phyloP scores from a whole-genome alignment of 768 basidiomycete genomes.

The Piloderma croceum region DNA sequence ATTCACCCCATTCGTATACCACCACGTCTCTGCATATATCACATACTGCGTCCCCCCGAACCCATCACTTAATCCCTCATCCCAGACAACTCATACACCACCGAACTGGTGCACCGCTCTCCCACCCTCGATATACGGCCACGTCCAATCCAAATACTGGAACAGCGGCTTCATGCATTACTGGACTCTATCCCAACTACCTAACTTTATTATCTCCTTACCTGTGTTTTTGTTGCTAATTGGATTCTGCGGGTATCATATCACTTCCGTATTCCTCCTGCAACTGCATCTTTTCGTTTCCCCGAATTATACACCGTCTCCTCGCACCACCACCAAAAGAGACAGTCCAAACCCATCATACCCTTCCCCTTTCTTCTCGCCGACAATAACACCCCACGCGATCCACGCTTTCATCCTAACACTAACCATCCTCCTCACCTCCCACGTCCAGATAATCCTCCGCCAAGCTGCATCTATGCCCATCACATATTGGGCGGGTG shows the following conservation, averaged over 20 bases:
- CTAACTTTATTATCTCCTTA: constrained; percentile 83
- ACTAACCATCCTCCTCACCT: constrained; percentile 64
- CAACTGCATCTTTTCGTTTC: not conserved
- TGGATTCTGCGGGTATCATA: constrained; percentile 22
- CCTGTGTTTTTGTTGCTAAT: no score
- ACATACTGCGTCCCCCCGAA: constrained; percentile 49
- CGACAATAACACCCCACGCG: constrained; percentile 59
- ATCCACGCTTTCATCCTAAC: constrained; percentile 64
- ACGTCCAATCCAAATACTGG: constrained; percentile 87
- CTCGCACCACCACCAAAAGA: constrained; percentile 1
- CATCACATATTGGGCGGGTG: constrained; percentile 80
- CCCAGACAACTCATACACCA: constrained; percentile 9
- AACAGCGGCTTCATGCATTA: constrained; percentile 78
- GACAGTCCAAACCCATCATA: constrained; percentile 4
- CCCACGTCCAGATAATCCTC: constrained; percentile 84
- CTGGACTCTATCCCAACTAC: constrained; percentile 77
- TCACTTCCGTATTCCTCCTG: no score
- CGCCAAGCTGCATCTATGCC: constrained; percentile 75
- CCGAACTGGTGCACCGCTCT: constrained; percentile 58
- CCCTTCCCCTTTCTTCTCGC: constrained; percentile 28
- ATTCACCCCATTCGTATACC: constrained; percentile 60
- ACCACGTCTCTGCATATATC: constrained; percentile 63
- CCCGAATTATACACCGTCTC: constrained; percentile 8
- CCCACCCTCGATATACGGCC: constrained; percentile 71
- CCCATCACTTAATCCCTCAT: not conserved